A percentile compares a stretch with the other conserved stretches of the same genome.
phyloP scores from a whole-genome alignment of 2,329 filamentous ascomycete species.

The Cordyceps cateniannulata region DNA sequence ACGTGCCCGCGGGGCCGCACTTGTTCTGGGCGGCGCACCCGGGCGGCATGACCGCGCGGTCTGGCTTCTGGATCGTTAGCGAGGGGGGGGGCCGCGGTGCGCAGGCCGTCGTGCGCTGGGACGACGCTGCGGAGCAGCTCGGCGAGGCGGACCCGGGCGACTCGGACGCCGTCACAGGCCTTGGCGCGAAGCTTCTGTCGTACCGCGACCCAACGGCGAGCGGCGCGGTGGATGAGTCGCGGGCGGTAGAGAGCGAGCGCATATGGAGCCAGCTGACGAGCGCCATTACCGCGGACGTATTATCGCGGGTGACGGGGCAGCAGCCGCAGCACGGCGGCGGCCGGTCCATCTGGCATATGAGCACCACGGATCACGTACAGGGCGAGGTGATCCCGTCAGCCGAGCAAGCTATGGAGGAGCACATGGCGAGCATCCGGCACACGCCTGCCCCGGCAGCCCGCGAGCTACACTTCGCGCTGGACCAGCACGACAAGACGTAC shows the following conservation, averaged over 20 bases:
- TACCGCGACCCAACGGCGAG: slow-evolving; percentile 34
- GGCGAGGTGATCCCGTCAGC: slow-evolving; percentile 33
- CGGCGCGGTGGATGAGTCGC: slow-evolving; percentile 15
- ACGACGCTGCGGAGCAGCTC: slow-evolving; percentile 48
- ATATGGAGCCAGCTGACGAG: slow-evolving; percentile 49
- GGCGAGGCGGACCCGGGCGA: slow-evolving; percentile 41
- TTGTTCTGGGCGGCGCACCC: slow-evolving; percentile 53
- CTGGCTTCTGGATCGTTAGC: slow-evolving; percentile 51
- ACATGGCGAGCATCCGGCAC: slow-evolving; percentile 28
- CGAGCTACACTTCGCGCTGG: slow-evolving; percentile 43
- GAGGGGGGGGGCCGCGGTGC: slow-evolving; percentile 23
- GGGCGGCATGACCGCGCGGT: slow-evolving; percentile 40
- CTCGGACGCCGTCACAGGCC: slow-evolving; percentile 34
- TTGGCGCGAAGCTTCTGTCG: slow-evolving; percentile 37
- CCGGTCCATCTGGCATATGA: slow-evolving; percentile 48
- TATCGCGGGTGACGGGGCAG: slow-evolving; percentile 40
- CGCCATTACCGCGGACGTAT: slow-evolving; percentile 37
- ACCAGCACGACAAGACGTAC: slow-evolving; percentile 35
- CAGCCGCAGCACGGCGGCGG: slow-evolving; percentile 14
- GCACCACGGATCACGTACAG: slow-evolving; percentile 46
- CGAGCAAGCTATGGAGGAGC: slow-evolving; percentile 34
- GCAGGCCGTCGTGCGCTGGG: slow-evolving; percentile 45
- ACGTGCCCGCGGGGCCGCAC: slow-evolving; percentile 50
- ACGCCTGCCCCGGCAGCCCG: slow-evolving; percentile 25
- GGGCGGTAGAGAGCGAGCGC: slow-evolving; percentile 21